Evolutionary conservation across 2,329 filamentous ascomycete genomes (phyloP).

Genomic region (Cytospora leucostoma): DNA sequence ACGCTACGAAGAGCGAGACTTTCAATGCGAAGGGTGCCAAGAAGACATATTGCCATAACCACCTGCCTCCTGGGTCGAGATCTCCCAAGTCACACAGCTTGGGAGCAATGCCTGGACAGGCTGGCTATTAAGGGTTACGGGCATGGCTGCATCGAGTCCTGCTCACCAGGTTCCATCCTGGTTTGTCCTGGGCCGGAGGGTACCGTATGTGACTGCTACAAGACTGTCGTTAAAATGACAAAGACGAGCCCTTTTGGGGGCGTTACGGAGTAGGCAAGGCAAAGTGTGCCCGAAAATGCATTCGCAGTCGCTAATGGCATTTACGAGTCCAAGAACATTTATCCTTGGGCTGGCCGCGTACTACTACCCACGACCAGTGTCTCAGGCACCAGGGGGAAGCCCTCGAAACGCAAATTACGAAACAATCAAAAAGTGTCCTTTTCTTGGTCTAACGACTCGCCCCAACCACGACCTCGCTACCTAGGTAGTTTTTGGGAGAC

Average conservation of each 20-base stretch:
- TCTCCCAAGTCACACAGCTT: constrained; percentile 45
- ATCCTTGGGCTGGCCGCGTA: not conserved
- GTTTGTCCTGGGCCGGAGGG: not conserved
- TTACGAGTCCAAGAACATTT: not conserved
- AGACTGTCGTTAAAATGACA: not conserved
- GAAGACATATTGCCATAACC: constrained; percentile 62
- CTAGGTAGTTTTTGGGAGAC: not conserved
- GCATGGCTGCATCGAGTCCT: not conserved
- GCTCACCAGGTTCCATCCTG: not conserved
- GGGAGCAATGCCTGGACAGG: constrained; percentile 57
- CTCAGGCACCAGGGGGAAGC: not conserved
- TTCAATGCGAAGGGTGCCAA: constrained; percentile 44
- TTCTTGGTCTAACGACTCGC: not conserved
- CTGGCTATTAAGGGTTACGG: constrained; percentile 48
- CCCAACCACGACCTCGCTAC: not conserved
- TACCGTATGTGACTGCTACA: not conserved
- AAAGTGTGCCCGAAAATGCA: constrained; percentile 9
- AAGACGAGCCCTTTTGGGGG: not conserved
- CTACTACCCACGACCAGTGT: not conserved
- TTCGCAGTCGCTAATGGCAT: constrained; percentile 16
- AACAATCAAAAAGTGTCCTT: not conserved
- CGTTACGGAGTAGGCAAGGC: not conserved
- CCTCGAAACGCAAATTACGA: not conserved
- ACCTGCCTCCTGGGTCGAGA: constrained; percentile 52
- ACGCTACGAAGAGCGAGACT: constrained; percentile 59